phyloP scores from a whole-genome alignment of 208 protist genomes.

The Wallacemonas sp. region DNA sequence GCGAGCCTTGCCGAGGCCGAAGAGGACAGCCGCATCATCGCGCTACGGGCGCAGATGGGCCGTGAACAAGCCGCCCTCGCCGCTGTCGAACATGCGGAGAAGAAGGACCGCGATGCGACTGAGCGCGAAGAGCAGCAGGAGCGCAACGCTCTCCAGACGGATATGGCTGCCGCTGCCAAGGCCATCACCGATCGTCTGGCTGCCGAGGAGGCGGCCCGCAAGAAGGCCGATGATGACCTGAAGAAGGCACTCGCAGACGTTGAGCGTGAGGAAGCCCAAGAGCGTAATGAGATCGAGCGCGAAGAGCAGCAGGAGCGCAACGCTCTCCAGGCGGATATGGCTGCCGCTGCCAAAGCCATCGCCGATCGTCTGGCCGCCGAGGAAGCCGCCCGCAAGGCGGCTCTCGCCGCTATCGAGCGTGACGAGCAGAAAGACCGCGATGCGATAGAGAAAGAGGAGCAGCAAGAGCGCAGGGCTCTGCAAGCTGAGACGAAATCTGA shows the following conservation, averaged over 20 bases:
- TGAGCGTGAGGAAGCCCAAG: slow-evolving; percentile 1
- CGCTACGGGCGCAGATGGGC: neutral
- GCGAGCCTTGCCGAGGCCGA: neutral
- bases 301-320: slow-evolving; percentile 4
- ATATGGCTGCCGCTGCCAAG: slow-evolving; percentile 5
- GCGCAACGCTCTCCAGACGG: slow-evolving; percentile 1
- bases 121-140: slow-evolving; percentile 15
- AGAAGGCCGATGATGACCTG: slow-evolving; percentile 10
- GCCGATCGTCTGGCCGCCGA: no score
- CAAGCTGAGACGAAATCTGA: neutral
- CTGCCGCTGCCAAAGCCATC: no score
- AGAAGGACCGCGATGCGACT: slow-evolving; percentile 7
- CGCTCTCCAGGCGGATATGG: neutral
- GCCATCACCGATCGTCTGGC: slow-evolving; percentile 16
- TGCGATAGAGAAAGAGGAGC: slow-evolving; percentile 8
- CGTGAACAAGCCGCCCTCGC: neutral
- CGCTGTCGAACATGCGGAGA: neutral
- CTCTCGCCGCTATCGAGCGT: neutral
- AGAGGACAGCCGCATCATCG: neutral
- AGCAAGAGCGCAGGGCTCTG: neutral
- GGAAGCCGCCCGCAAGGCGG: neutral
- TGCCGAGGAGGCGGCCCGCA: slow-evolving; percentile 16
- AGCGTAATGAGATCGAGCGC: neutral
- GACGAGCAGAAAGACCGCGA: neutral
- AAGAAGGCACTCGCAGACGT: neutral